Conservation (phyloP, 108 stramenopile genomes). For the Cyclotella baltica region DNA sequence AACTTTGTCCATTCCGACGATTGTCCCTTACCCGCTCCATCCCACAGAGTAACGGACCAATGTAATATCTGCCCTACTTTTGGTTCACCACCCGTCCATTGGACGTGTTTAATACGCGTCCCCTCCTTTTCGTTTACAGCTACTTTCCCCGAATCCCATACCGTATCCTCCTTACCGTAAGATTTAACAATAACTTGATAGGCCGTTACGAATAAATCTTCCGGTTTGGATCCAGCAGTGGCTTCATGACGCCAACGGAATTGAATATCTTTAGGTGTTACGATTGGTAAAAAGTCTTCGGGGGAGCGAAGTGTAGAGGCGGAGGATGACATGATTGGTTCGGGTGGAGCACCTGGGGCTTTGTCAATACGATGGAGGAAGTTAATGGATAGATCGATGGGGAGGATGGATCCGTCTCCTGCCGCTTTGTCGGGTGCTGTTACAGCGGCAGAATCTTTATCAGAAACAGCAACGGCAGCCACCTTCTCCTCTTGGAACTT, state of each 20-base stretch:
- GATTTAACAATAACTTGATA: slow-evolving; percentile 26
- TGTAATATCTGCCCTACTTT: slow-evolving; percentile 15
- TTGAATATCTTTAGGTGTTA: slow-evolving; percentile 11
- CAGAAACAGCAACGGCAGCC: neutral
- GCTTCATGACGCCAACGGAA: slow-evolving; percentile 47
- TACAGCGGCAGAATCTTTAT: neutral
- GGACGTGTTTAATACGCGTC: neutral
- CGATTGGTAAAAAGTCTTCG: slow-evolving; percentile 50
- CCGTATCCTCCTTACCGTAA: neutral
- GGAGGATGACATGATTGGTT: slow-evolving; percentile 19
- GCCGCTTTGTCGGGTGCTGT: neutral
- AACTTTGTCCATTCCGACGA: slow-evolving; percentile 19
- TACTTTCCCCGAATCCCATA: slow-evolving; percentile 17
- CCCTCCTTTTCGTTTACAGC: slow-evolving; percentile 7
- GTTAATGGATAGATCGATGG: slow-evolving; percentile 42
- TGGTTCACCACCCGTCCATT: neutral
- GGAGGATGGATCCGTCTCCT: slow-evolving; percentile 26
- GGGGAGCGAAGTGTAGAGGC: neutral
- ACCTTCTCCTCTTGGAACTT: neutral
- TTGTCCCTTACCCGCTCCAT: neutral
- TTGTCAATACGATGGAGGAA: slow-evolving; percentile 28
- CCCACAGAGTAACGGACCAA: slow-evolving; percentile 21
- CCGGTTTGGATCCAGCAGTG: slow-evolving; percentile 11
- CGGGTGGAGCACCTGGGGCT: slow-evolving; percentile 43
- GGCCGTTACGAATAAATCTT: slow-evolving; percentile 22